These are phyloP conservation scores for Leccinum fuscescens DNA, from an alignment of 1,284 basidiomycete genomes.

Conservation along the genomic window DNA sequence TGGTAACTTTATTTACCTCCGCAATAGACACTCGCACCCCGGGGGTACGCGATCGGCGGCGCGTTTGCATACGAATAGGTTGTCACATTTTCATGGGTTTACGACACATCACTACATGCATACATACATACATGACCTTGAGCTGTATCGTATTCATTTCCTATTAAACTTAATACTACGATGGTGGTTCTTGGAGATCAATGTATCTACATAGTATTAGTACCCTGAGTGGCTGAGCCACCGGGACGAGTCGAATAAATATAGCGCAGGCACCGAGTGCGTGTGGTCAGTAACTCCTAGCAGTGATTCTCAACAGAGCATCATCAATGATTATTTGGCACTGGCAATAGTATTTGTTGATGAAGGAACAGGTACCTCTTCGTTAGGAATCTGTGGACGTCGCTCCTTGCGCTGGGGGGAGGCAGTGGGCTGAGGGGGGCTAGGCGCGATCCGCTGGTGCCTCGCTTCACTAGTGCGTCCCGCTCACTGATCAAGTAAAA, in stretches of 20 bases:
- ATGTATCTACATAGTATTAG: not conserved
- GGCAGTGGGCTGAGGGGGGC: no score
- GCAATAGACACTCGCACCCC: constrained; percentile 6
- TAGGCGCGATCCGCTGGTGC: no score
- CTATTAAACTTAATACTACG: not conserved
- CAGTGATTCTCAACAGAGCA: not conserved
- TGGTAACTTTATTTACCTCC: constrained; percentile 23
- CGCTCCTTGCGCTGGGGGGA: no score
- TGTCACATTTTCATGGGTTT: not conserved
- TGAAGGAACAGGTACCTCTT: no score
- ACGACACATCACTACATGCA: not conserved
- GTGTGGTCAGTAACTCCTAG: not conserved
- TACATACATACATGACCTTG: constrained; percentile 5
- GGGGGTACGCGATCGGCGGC: not conserved
- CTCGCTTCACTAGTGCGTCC: no score
- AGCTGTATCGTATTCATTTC: constrained; percentile 4
- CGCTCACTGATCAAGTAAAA: not conserved
- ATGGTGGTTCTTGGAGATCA: not conserved
- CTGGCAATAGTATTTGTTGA: no score
- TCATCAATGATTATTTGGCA: not conserved
- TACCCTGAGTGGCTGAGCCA: no score
- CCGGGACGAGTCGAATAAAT: not conserved
- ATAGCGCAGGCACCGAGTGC: not conserved
- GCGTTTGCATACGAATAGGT: not conserved
- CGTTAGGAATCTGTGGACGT: no score